Percentiles rank a stretch among this genome's conserved stretches.
phyloP scores from a whole-genome alignment of 2,329 filamentous ascomycete species.

The Botryotinia calthae region DNA sequence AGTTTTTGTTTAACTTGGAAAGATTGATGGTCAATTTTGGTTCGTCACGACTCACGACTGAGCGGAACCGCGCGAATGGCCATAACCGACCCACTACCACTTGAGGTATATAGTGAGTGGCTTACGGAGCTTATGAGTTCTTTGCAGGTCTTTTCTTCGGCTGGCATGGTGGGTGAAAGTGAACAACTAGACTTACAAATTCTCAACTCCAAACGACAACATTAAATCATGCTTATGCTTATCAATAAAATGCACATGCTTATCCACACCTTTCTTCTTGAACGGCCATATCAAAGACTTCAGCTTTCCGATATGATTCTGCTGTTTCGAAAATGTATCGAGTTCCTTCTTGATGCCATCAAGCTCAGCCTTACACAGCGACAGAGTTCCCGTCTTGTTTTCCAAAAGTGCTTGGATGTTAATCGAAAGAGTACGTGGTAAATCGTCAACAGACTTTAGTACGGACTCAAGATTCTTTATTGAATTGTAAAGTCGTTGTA shows the following conservation, averaged over 20 bases:
- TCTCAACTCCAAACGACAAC: not conserved
- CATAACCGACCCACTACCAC: not conserved
- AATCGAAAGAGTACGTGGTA: not conserved
- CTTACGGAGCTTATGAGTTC: not conserved
- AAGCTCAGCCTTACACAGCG: not conserved
- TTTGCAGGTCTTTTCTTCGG: not conserved
- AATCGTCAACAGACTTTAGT: not conserved
- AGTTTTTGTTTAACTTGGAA: not conserved
- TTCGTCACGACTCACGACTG: rapidly evolving
- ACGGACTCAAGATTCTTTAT: not conserved
- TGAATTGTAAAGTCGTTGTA: not conserved
- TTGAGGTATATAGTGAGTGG: not conserved
- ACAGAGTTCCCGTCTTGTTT: not conserved
- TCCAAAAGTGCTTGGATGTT: not conserved
- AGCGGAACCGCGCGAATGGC: not conserved
- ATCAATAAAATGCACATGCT: constrained; percentile 18
- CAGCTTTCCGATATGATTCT: not conserved
- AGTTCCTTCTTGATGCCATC: not conserved
- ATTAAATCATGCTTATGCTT: constrained; percentile 15
- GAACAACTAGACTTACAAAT: not conserved
- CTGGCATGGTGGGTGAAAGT: not conserved
- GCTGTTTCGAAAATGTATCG: not conserved
- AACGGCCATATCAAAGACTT: constrained; percentile 30
- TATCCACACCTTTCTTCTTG: constrained; percentile 23
- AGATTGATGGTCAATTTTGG: not conserved